A percentile compares a stretch with the other conserved stretches of the same genome.
phyloP scores from a whole-genome alignment of 495 filamentous ascomycete species.

The Durotheca rogersii region DNA sequence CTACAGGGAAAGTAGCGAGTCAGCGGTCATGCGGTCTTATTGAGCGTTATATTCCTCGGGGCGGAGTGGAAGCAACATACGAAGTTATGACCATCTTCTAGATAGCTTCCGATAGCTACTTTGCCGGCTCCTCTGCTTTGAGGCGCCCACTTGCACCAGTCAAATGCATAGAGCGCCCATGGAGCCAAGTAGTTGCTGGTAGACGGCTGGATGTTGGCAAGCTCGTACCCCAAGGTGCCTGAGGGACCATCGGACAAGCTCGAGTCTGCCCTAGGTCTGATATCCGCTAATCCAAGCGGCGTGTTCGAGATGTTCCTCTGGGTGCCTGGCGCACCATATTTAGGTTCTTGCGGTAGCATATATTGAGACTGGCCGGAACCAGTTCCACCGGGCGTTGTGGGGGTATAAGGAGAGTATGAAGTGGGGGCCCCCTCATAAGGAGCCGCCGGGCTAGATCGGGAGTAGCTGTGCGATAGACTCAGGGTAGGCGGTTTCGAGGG shows the following conservation, averaged over 20 bases:
- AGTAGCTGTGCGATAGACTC: constrained; percentile 66
- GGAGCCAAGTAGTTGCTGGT: constrained; percentile 88
- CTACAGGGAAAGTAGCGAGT: constrained; percentile 45
- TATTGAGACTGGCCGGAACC: constrained; percentile 55
- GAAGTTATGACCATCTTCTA: constrained; percentile 98
- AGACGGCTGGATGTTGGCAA: constrained; percentile 50
- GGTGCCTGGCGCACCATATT: constrained; percentile 66
- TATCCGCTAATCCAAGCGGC: constrained; percentile 86
- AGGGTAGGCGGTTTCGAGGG: constrained; percentile 66
- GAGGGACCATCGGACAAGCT: constrained; percentile 65
- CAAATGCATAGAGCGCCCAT: constrained; percentile 93
- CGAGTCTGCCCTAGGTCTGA: constrained; percentile 76
- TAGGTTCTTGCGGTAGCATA: constrained; percentile 64
- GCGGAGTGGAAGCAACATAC: constrained; percentile 64
- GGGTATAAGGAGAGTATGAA: constrained; percentile 69
- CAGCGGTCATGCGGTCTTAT: background rate
- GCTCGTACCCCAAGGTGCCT: constrained; percentile 55
- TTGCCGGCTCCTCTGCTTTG: constrained; percentile 79
- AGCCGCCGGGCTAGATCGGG: constrained; percentile 78
- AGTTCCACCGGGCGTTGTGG: constrained; percentile 62
- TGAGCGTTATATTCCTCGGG: no score
- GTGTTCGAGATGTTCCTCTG: constrained; percentile 77
- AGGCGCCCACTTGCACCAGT: constrained; percentile 99
- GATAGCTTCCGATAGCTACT: constrained; percentile 89
- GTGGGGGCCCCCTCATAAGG: constrained; percentile 58